Evolutionary conservation across 1,284 basidiomycete genomes (phyloP).

Genomic region (Ustilago crameri): DNA sequence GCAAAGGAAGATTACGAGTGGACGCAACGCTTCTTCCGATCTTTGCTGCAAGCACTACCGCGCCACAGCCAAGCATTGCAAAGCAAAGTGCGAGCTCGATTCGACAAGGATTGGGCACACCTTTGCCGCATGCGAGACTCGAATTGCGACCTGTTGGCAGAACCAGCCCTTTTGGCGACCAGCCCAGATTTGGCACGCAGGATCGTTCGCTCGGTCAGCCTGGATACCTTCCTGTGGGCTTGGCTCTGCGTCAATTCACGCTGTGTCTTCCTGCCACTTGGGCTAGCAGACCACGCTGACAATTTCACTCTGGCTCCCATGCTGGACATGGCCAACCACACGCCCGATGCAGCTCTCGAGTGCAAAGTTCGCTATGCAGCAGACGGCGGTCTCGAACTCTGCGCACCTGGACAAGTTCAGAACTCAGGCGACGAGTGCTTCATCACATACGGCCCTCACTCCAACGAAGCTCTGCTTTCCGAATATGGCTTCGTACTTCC

Average conservation of each 20-base stretch:
- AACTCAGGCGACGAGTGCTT: constrained; percentile 52
- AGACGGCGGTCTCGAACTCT: constrained; percentile 48
- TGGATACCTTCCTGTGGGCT: constrained; percentile 45
- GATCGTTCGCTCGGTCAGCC: constrained; percentile 7
- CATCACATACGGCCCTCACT: constrained; percentile 64
- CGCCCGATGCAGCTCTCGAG: constrained; percentile 32
- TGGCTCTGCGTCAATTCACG: constrained; percentile 64
- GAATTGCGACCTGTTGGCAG: constrained; percentile 13
- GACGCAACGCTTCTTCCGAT: constrained; percentile 16
- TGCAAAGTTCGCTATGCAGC: constrained; percentile 51
- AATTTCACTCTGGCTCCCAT: constrained; percentile 64
- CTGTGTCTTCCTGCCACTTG: constrained; percentile 59
- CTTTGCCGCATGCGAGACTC: constrained; percentile 15
- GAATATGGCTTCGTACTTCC: constrained; percentile 64
- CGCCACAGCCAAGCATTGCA: constrained; percentile 17
- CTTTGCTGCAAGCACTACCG: constrained; percentile 39
- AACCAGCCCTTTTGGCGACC: constrained; percentile 13
- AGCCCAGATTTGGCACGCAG: constrained; percentile 9
- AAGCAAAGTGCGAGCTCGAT: constrained; percentile 33
- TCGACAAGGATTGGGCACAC: constrained; percentile 43
- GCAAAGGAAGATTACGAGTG: neutral
- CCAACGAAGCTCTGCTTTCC: constrained; percentile 51
- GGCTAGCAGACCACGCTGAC: constrained; percentile 52
- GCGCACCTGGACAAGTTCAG: constrained; percentile 27
- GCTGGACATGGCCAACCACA: constrained; percentile 67